These are phyloP conservation scores for Candida hungchunana DNA, from an alignment of 805 yeast genomes.

Conservation along the genomic window DNA sequence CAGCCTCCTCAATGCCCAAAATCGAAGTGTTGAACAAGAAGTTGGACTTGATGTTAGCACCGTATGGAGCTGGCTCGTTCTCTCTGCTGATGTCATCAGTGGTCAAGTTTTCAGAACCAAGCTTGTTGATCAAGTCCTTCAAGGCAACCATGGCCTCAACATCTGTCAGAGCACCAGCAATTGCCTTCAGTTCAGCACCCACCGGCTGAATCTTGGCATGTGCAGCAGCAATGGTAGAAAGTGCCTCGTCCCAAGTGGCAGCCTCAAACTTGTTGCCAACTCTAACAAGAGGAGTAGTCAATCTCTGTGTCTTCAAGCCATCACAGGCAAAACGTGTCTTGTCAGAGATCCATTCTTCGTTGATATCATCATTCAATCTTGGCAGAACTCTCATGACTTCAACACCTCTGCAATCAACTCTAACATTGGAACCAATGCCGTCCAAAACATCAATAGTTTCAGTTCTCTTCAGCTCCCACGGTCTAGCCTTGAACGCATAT, in stretches of 20 bases:
- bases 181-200: constrained; percentile 72
- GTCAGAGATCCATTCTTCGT: constrained; percentile 90
- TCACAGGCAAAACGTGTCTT: constrained; percentile 83
- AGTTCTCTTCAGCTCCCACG: constrained; percentile 89
- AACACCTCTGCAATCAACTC: constrained; percentile 83
- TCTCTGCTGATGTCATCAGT: constrained; percentile 50
- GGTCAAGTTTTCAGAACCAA: constrained; percentile 78
- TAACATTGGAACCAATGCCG: constrained; percentile 75
- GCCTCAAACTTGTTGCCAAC: constrained; percentile 63
- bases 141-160: constrained; percentile 79
- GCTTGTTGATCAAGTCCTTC: constrained; percentile 70
- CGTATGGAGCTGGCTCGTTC: constrained; percentile 54
- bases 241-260: constrained; percentile 86
- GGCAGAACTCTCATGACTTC: constrained; percentile 87
- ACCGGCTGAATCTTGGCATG: constrained; percentile 50
- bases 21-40: constrained; percentile 77
- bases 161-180: constrained; percentile 78
- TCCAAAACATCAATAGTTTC: constrained; percentile 83
- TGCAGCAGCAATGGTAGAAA: constrained; percentile 63
- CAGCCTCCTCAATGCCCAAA: constrained; percentile 78
- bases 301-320: constrained; percentile 80
- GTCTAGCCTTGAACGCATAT: constrained; percentile 87
- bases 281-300: constrained; percentile 75
- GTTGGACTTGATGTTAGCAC: constrained; percentile 73
- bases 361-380: constrained; percentile 78